A percentile compares a stretch with the other conserved stretches of the same genome.
phyloP scores from a whole-genome alignment of 495 filamentous ascomycete species.

The Xylaria flabelliformis region DNA sequence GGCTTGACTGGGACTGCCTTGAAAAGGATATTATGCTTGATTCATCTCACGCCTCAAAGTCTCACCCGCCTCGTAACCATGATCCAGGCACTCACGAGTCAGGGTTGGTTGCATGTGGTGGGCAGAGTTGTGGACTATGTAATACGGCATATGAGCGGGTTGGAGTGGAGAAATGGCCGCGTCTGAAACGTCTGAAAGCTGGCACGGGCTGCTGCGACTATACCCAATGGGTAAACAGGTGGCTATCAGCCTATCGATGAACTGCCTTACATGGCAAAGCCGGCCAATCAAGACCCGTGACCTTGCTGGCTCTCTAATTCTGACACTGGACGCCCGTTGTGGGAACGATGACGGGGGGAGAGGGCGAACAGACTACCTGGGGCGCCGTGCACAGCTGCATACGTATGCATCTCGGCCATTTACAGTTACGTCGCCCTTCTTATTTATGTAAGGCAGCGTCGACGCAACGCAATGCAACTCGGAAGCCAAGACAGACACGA shows the following conservation, averaged over 20 bases:
- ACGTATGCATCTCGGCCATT: constrained; percentile 7
- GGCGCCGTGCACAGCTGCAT: not conserved
- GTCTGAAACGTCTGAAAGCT: constrained; percentile 23
- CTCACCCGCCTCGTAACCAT: constrained; percentile 1
- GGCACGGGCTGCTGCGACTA: constrained; percentile 18
- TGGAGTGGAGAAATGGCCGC: constrained; percentile 11
- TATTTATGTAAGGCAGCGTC: constrained; percentile 13
- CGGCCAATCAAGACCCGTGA: constrained; percentile 9
- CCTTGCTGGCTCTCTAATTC: not conserved
- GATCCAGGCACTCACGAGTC: not conserved
- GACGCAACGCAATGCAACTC: not conserved
- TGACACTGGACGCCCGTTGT: constrained; percentile 4
- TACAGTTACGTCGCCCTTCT: not conserved
- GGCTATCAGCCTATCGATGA: constrained; percentile 14
- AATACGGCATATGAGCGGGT: constrained; percentile 20
- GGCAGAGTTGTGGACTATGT: not conserved
- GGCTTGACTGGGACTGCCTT: not conserved
- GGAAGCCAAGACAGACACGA: not conserved
- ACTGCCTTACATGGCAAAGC: not conserved
- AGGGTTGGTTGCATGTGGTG: not conserved
- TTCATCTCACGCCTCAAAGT: constrained; percentile 8
- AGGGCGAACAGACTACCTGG: not conserved
- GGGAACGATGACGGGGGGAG: not conserved
- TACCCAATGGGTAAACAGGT: constrained; percentile 24
- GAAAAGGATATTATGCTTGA: constrained; percentile 3